Base-by-base conservation (phyloP, 768 basidiomycete species). In the Gymnopilus dilepis region DNA sequence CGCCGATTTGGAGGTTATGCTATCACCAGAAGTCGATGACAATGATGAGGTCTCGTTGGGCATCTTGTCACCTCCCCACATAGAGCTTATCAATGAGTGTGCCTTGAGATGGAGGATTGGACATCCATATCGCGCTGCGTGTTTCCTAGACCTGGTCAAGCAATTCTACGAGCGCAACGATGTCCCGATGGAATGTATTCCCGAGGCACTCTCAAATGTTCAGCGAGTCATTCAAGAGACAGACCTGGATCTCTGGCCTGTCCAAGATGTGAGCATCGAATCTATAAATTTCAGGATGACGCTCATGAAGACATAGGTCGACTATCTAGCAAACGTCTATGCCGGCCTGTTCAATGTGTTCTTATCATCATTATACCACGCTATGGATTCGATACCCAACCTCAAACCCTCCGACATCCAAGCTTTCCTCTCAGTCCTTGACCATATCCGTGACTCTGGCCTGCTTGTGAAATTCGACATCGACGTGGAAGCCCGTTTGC, bases 21-120 rank as follows among this genome's bases (percentile, higher is more conserved):
- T 91, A 51, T 90, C 90, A 47, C 91, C 93, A 4, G 91, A 92
- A 59, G 89, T 98, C n/a, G 90, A 94, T 47, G 94, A 95, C 66
- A 91, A 94, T 67, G 94, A 98, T 66, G 95, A 99, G 77, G 97
- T 99, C 15, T 93, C 95, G 0, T 78, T 99, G 37, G 92, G 94
- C 6, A 98, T 99, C 59, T 76, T 99, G 17, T 94, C 94, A 3
- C 71, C 84, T 1, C 72, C 83, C 11, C 94, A 98, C 71, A 80
- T 94, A 41, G 90, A 92, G 59, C 78, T 99, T 37, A 84, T 98
- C 66, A 90, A 89, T 59, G 92, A 96, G 67, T 95, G 94, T 67
- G 94, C 94, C 2, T 66, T 91, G 61, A 83, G 94, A 41, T 99
- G 97, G 97, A 82, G 97, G 48, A 89, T 99, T 63, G 85, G 87